Conservation (phyloP, 2,329 filamentous ascomycete genomes). For the Arthroderma sp. region DNA sequence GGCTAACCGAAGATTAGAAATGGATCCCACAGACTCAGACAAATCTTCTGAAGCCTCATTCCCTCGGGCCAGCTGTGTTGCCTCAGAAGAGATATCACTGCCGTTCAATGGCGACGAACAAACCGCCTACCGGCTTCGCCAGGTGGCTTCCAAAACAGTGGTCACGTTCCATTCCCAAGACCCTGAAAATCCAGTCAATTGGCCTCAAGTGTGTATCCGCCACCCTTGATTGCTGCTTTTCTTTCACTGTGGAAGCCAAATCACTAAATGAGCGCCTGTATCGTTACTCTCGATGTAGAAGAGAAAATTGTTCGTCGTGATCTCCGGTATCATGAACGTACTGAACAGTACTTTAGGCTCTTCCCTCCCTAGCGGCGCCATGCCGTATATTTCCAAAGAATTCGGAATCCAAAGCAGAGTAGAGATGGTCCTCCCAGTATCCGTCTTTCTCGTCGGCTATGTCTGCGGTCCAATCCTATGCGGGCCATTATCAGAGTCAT, state of each 20-base stretch:
- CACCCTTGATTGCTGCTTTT: background rate
- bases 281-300: conserved; percentile 5
- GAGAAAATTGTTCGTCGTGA: conserved; percentile 24
- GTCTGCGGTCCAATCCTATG: conserved; percentile 32
- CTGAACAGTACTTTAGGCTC: conserved; percentile 31
- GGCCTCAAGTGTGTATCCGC: conserved; percentile 17
- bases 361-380: conserved; percentile 28
- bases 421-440: conserved; percentile 27
- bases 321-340: conserved; percentile 19
- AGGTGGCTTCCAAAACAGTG: conserved; percentile 24
- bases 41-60: background rate
- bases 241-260: background rate
- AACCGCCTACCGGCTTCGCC: conserved; percentile 17
- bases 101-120: background rate
- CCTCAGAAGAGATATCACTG: background rate
- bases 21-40: no score
- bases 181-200: conserved; percentile 23
- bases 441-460: conserved; percentile 29
- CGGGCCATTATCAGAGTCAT: conserved; percentile 32
- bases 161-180: conserved; percentile 24
- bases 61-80: background rate
- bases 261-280: no score
- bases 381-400: conserved; percentile 23
- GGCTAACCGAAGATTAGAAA: no score
- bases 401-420: conserved; percentile 22